Conservation (phyloP, 352 stramenopile genomes). For the Pythium monospermum region DNA sequence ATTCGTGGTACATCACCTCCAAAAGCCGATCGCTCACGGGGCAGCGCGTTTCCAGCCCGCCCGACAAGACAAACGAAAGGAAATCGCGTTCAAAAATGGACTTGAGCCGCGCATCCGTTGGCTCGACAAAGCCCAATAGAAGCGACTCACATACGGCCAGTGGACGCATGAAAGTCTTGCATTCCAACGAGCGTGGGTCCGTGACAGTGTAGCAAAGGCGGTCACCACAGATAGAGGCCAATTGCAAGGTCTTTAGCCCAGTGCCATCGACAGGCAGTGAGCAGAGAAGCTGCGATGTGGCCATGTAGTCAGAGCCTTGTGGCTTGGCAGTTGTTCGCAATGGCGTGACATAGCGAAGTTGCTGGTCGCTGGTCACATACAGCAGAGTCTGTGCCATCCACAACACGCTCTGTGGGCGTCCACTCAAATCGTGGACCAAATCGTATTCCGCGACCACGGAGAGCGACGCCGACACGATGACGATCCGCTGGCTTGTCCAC, state of each 20-base stretch:
- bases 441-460: constrained; percentile 34
- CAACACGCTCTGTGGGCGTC: constrained; percentile 45
- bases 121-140: constrained; percentile 32
- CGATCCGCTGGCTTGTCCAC: constrained; percentile 45
- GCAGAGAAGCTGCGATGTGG: constrained; percentile 25
- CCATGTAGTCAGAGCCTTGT: background rate
- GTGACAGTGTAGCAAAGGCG: constrained; percentile 48
- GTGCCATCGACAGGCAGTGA: constrained; percentile 21
- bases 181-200: constrained; percentile 33
- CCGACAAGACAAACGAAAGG: constrained; percentile 42
- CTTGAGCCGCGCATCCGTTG: constrained; percentile 30
- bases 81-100: constrained; percentile 60
- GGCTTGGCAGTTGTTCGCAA: constrained; percentile 8
- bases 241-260: constrained; percentile 24
- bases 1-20: constrained; percentile 40
- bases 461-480: constrained; percentile 42
- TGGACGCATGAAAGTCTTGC: constrained; percentile 33
- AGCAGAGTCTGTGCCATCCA: constrained; percentile 70
- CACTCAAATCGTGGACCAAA: constrained; percentile 28
- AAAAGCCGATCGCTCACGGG: constrained; percentile 44
- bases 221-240: constrained; percentile 47
- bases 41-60: constrained; percentile 34
- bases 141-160: constrained; percentile 50
- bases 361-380: constrained; percentile 39
- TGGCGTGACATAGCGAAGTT: constrained; percentile 54